Conservation (phyloP, 2,329 filamentous ascomycete species). For the Penicillium sp. region DNA sequence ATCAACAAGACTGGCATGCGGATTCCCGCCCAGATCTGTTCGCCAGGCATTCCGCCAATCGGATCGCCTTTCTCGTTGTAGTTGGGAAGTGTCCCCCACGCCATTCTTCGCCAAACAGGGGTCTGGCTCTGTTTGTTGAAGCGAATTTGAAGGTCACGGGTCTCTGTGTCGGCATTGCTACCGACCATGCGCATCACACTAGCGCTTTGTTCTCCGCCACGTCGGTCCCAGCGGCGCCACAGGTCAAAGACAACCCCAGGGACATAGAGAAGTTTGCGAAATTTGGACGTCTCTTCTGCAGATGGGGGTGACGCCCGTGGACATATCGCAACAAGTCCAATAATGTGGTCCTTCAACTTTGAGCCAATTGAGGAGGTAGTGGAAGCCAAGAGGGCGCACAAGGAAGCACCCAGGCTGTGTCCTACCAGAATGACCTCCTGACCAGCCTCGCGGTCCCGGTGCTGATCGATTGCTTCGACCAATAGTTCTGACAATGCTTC, state of each 20-base stretch:
- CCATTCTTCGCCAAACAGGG: conserved; percentile 79
- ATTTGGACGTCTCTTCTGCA: conserved; percentile 52
- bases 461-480: conserved; percentile 70
- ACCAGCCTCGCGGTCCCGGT: conserved; percentile 63
- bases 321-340: conserved; percentile 78
- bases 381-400: conserved; percentile 72
- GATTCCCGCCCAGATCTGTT: conserved; percentile 71
- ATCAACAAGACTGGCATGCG: conserved; percentile 75
- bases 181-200: conserved; percentile 75
- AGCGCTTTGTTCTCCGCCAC: conserved; percentile 73
- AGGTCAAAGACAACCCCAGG: conserved; percentile 71
- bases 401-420: conserved; percentile 86
- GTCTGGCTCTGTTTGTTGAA: conserved; percentile 80
- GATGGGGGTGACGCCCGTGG: conserved; percentile 68
- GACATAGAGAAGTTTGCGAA: conserved; percentile 64
- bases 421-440: conserved; percentile 80
- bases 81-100: conserved; percentile 67
- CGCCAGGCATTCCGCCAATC: conserved; percentile 67
- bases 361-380: conserved; percentile 55
- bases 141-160: conserved; percentile 44
- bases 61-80: conserved; percentile 53
- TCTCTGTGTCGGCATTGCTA: conserved; percentile 41
- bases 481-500: conserved; percentile 75
- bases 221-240: conserved; percentile 74
- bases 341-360: conserved; percentile 63